A percentile compares a stretch with the other conserved stretches of the same genome.
phyloP scores from a whole-genome alignment of 2,329 filamentous ascomycete species.

The Dothidotthia symphoricarpi region DNA sequence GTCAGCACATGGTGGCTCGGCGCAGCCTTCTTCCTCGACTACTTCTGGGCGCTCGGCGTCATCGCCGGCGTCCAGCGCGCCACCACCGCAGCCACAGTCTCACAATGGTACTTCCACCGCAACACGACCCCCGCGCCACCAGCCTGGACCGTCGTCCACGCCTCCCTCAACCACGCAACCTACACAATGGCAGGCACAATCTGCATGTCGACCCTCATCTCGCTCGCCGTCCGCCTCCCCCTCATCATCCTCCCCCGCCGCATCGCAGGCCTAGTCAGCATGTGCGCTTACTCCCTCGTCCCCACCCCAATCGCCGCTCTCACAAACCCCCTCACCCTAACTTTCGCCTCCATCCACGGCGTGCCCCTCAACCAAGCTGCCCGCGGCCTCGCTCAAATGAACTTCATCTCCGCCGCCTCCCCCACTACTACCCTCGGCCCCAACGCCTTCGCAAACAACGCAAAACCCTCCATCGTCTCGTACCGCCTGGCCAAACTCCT shows the following conservation, averaged over 20 bases:
- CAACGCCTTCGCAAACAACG: slow-evolving; percentile 41
- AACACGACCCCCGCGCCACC: slow-evolving; percentile 74
- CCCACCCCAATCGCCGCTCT: slow-evolving; percentile 82
- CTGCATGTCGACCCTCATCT: slow-evolving; percentile 79
- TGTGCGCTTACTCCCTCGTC: slow-evolving; percentile 75
- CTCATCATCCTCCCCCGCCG: slow-evolving; percentile 79
- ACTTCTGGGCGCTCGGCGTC: slow-evolving; percentile 89
- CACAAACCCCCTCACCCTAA: slow-evolving; percentile 88
- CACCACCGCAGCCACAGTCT: slow-evolving; percentile 90
- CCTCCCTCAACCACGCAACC: slow-evolving; percentile 75
- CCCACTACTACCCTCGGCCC: slow-evolving; percentile 65
- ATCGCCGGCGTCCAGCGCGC: slow-evolving; percentile 85
- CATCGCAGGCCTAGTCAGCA: slow-evolving; percentile 65
- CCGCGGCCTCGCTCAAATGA: slow-evolving; percentile 75
- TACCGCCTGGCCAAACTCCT: slow-evolving; percentile 90
- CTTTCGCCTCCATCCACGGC: slow-evolving; percentile 91
- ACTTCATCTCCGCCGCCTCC: slow-evolving; percentile 70
- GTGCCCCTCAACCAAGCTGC: slow-evolving; percentile 76
- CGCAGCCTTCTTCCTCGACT: slow-evolving; percentile 87
- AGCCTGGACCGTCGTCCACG: slow-evolving; percentile 76
- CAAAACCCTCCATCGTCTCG: slow-evolving; percentile 63
- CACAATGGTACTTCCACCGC: slow-evolving; percentile 98
- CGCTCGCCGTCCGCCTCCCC: slow-evolving; percentile 78
- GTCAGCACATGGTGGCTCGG: slow-evolving; percentile 92
- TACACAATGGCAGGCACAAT: slow-evolving; percentile 91